Conservation (phyloP, 257 asterid genomes). For the Marsdenia floribunda region DNA sequence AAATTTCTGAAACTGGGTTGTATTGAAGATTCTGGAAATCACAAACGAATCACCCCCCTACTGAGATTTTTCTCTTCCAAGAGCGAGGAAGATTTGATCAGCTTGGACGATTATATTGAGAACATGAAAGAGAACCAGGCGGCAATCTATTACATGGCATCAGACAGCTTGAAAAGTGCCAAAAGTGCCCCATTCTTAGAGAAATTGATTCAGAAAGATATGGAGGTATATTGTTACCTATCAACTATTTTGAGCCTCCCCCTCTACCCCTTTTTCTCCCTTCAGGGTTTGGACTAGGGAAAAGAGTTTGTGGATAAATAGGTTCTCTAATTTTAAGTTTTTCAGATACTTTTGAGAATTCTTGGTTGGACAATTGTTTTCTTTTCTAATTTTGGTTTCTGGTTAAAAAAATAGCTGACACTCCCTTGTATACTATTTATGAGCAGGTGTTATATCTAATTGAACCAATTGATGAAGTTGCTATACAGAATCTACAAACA, state of each 20-base stretch:
- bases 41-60: conserved; percentile 78
- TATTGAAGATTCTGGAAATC: conserved; percentile 94
- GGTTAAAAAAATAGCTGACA: not conserved
- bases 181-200: conserved; percentile 95
- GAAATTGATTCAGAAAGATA: conserved; percentile 80
- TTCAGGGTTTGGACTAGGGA: too few relatives aligned
- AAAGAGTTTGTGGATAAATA: not conserved
- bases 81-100: conserved; percentile 80
- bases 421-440: conserved; percentile 11
- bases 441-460: conserved; percentile 75
- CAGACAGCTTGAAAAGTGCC: conserved; percentile 96
- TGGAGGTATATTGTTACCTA: conserved; percentile 54
- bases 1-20: conserved; percentile 91
- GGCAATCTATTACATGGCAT: conserved; percentile 87
- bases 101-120: conserved; percentile 88
- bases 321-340: not conserved
- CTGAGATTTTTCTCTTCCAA: conserved; percentile 88
- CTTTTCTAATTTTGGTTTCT: not conserved
- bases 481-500: conserved; percentile 89
- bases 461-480: conserved; percentile 96
- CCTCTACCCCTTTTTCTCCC: too few relatives aligned
- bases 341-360: not conserved
- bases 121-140: conserved; percentile 94
- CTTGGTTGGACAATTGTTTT: not conserved
- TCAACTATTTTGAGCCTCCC: not conserved